Base-by-base conservation (phyloP, 1,284 basidiomycete species). In the Cystobasidium pallidum region DNA sequence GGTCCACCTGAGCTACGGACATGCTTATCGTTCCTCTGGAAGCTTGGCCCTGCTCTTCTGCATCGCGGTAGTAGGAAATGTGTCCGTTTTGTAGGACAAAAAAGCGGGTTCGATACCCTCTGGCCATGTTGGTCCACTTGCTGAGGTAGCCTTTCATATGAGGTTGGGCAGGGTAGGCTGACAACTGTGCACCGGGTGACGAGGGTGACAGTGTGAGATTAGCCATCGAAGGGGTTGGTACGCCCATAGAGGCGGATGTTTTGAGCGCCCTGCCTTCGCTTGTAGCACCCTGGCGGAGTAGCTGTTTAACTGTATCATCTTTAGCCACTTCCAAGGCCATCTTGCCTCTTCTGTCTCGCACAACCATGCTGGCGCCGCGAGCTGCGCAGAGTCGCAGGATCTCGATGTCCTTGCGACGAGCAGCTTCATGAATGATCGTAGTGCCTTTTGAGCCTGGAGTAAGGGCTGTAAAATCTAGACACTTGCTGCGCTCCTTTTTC, bases 101-200 rank as follows among this genome's bases (percentile, higher is more conserved):
- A 93, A 94, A 98, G 0, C 95, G 85, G 0, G 91, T 91, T 77
- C 89, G 90, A 82, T 94, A 97, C 0, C 95, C 94, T 76, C 88
- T 88, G 0, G 92, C 92, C 47, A 94, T 88, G 77, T 94, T 95
- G 3, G 90, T 89, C 80, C 93, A 95, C 81, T 95, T 95, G 79
- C 89, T 91, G 28, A 93, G 83, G 49, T 74, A 74, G 30, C 70
- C 73, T 19, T 67, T 71, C 34, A 71, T 62, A 8, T 54, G 36
- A 49, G 68, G 73, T 41, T 63, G 55, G 24, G 43, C 39, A 45
- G 15, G 13, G 8, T 21, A 1, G 58, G 7, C 19, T 17, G 26
- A 41, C 19, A 62, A 10, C 34, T 21, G 34, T 13, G 19, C 3
- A 32, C 26, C 52, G 13, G 21, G 47, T 17, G 57, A 51, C n/a